A percentile compares a stretch with the other conserved stretches of the same genome.
Conservation (phyloP, 2,329 filamentous ascomycete genomes). For the Gyromitra esculenta region DNA sequence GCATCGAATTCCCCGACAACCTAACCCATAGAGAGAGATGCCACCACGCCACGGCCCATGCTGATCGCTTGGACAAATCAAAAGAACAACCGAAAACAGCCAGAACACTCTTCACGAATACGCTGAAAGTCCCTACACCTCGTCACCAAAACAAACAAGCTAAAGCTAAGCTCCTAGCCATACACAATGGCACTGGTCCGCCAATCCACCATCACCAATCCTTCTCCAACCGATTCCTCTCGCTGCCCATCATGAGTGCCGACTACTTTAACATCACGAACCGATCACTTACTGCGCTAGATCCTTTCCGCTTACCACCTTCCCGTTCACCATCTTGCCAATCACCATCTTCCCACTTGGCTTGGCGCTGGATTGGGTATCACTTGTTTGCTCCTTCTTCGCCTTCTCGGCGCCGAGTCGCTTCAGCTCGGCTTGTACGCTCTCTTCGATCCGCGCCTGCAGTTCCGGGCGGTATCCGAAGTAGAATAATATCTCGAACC, state of each 20-base stretch:
- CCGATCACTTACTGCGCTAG: conserved; percentile 8
- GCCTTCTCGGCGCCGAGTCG: conserved; percentile 74
- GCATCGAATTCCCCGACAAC: background rate
- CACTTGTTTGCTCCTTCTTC: conserved; percentile 6
- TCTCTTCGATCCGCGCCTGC: conserved; percentile 79
- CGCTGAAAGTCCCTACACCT: conserved; percentile 1
- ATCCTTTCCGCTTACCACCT: conserved; percentile 9
- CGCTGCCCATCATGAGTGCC: background rate
- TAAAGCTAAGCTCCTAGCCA: conserved; percentile 1
- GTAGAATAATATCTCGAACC: conserved; percentile 88
- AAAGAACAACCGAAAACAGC: background rate
- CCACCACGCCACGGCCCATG: background rate
- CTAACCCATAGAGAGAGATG: conserved; percentile 6
- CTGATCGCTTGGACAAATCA: background rate
- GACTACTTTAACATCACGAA: background rate
- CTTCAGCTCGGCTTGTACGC: conserved; percentile 77
- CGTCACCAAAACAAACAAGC: background rate
- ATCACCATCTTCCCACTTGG: conserved; percentile 23
- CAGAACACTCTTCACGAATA: background rate
- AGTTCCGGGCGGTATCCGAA: conserved; percentile 90
- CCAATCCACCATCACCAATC: conserved; percentile 7
- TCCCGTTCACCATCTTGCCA: conserved; percentile 13
- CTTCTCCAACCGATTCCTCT: conserved; percentile 19
- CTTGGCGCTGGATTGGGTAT: background rate
- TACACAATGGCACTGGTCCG: background rate